Conservation (phyloP, 768 basidiomycete species). For the Rubroboletus satanas region DNA sequence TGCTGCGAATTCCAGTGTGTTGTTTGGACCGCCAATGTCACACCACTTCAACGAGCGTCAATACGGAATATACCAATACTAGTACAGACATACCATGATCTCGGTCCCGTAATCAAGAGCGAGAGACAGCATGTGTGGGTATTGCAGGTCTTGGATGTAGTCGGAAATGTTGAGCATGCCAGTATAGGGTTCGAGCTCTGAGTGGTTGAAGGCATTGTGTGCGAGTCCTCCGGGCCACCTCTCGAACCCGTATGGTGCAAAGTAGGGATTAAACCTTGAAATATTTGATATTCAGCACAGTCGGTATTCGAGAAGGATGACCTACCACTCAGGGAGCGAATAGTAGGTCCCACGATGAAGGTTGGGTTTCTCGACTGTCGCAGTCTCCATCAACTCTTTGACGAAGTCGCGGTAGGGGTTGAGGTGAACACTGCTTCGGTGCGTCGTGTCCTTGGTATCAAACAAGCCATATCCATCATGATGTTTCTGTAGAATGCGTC, state of each 20-base stretch:
- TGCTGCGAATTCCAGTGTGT: slow-evolving; percentile 42
- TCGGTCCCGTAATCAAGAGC: slow-evolving; percentile 46
- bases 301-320: not conserved
- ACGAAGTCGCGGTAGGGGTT: slow-evolving; percentile 51
- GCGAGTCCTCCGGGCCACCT: slow-evolving; percentile 54
- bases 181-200: slow-evolving; percentile 50
- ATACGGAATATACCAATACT: not conserved
- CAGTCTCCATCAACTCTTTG: slow-evolving; percentile 46
- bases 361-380: slow-evolving; percentile 46
- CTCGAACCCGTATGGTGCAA: slow-evolving; percentile 44
- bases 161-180: slow-evolving; percentile 48
- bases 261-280: slow-evolving; percentile 50
- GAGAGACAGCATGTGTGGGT: slow-evolving; percentile 50
- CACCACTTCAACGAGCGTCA: slow-evolving; percentile 42
- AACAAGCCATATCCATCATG: slow-evolving; percentile 60
- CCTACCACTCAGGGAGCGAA: slow-evolving; percentile 52
- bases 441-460: slow-evolving; percentile 50
- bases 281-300: not conserved
- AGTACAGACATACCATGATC: slow-evolving; percentile 43
- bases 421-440: slow-evolving; percentile 46
- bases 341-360: slow-evolving; percentile 57
- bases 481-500: slow-evolving; percentile 42
- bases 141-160: slow-evolving; percentile 48
- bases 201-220: slow-evolving; percentile 45
- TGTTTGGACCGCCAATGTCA: slow-evolving; percentile 52